Conservation (phyloP, 1,284 basidiomycete species). For the Cryptococcus sp. region DNA sequence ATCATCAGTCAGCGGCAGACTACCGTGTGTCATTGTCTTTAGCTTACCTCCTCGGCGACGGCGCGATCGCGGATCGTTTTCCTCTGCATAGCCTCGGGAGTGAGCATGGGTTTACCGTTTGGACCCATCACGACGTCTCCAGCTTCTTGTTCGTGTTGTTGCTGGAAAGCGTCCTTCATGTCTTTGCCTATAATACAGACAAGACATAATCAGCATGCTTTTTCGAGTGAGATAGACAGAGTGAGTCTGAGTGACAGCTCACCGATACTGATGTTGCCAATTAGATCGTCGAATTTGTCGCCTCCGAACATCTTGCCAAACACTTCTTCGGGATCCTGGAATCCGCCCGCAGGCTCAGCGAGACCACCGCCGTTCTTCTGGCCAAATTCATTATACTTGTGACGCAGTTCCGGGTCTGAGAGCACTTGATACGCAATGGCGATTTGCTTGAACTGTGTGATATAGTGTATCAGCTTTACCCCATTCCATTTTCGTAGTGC, state of each 20-base stretch:
- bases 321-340: slow-evolving; percentile 75
- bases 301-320: slow-evolving; percentile 87
- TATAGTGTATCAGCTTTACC: neutral
- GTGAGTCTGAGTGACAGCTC: too few relatives aligned
- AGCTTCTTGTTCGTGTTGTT: slow-evolving; percentile 71
- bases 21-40: neutral
- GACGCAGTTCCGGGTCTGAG: slow-evolving; percentile 77
- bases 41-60: slow-evolving; percentile 61
- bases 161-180: slow-evolving; percentile 97
- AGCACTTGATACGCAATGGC: slow-evolving; percentile 82
- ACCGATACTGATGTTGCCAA: slow-evolving; percentile 56
- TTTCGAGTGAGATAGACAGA: too few relatives aligned
- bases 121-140: slow-evolving; percentile 41
- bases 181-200: slow-evolving; percentile 81
- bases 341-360: slow-evolving; percentile 46
- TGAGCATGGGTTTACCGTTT: slow-evolving; percentile 59
- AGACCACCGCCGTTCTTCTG: slow-evolving; percentile 53
- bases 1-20: neutral
- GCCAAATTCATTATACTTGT: slow-evolving; percentile 87
- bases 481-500: neutral
- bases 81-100: slow-evolving; percentile 78
- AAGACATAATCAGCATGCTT: slow-evolving; percentile 56
- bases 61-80: slow-evolving; percentile 71
- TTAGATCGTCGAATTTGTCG: slow-evolving; percentile 56
- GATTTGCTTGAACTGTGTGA: slow-evolving; percentile 73